Base-by-base conservation (phyloP, 1,284 basidiomycete species). In the Pseudozyma pruni region DNA sequence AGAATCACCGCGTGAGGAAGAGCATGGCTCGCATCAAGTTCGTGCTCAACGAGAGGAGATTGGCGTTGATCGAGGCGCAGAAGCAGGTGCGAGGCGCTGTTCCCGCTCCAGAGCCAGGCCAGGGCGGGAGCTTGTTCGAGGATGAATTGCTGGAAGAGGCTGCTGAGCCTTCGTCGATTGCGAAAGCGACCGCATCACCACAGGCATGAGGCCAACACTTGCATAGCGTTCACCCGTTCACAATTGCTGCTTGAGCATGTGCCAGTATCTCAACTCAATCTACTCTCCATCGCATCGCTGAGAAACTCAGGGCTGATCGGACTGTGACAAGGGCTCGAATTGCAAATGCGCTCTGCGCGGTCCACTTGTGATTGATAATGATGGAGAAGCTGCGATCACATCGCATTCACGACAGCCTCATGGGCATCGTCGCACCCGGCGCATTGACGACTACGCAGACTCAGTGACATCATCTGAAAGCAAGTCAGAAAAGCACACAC, bases 1-100 rank as follows among this genome's bases (percentile, higher is more conserved):
- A 75, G 51, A 75, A 76, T 25, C 78, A 79, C 54, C 41, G 75
- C 20, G 78, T 79, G 56, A 57, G 77, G 44, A 96, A 94, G 85
- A 90, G 92, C n/a, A 96, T 97, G 93, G 93, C 93, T 19, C 89
- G 93, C 39, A 94, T 98, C 84, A 98, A 98, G 83, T 89, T 89
- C 70, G 90, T 98, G 14, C 85, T 98, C 52, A 94, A 94, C 80
- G 95, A 98, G 82, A 89, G 95, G 40, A 88, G 93, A 38, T 83
- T 93, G 14, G 93, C 92, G 8, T 90, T 94, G 25, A 82, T 86
- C 41, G 83, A 86, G n/a, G 86, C 85, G 84, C 91, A 84, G 86
- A 88, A 70, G 86, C 66, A 63, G 32, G 71, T 74, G 17, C 50
- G 74, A 13, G 48, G 56, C 20, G 52, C 51, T 20, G 52, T 53